Evolutionary conservation across 805 yeast species (phyloP), one percentile per base, ranked within the genome.

Genomic region (Candida loeiensis): DNA sequence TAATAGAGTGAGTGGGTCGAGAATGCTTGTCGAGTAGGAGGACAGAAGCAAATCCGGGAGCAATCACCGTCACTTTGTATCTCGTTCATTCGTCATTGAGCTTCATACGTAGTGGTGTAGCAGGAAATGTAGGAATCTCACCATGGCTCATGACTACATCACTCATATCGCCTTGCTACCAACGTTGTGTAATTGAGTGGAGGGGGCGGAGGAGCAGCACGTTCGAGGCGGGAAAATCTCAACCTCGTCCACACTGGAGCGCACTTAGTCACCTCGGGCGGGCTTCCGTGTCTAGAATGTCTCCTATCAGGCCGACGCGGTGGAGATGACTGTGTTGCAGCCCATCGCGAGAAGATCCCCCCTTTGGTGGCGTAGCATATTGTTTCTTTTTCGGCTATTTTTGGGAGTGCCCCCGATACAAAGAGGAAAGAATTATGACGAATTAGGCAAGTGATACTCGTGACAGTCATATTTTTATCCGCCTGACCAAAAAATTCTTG

Each of bases 371-470:
- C 36, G 36, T 33, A 24, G 36, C 36, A 3, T 5, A 19, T 7
- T 34, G 12, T 34, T 18, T 25, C 21, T 34, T 34, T 34, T 16
- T 28, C 26, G 32, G 26, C 39, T 36, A 36, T 36, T 36, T 36
- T 37, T 37, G 40, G 31, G 31, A 13, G n/a, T 16, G 7, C 17
- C 25, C 12, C 28, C 16, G 19, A 12, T 22, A 26, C 34, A 8
- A 37, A 30, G 15, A 11, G 40, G 40, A 24, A 37, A 24, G 35
- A 31, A 24, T 18, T 13, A 24, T 19, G 40, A 37, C 40, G 36
- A 31, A 37, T 31, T 30, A 20, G 32, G 40, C 27, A 29, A 13
- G 31, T 27, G 31, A 17, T 27, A 17, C 31, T 27, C 31, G 31
- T 27, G 31, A 27, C 31, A 27, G 17, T 13, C 31, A 27, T 27